A percentile compares a stretch with the other conserved stretches of the same genome.
Conservation (phyloP, 176 grass and related monocot species). For the Triticum timopheevii region DNA sequence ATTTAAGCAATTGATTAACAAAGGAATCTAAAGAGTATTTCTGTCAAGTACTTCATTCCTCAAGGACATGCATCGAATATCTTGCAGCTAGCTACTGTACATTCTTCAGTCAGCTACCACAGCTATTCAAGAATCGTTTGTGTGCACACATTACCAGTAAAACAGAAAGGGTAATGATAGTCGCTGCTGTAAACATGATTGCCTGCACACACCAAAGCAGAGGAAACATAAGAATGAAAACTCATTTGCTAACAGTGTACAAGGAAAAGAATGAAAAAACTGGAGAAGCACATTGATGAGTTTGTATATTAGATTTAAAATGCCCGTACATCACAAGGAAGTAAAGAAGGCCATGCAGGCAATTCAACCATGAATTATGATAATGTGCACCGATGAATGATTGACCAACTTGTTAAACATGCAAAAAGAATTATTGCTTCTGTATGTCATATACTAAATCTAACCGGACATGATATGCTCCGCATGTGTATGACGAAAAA, state of each 20-base stretch:
- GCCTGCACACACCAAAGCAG: slow-evolving; percentile 40
- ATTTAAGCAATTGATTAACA: slow-evolving; percentile 18
- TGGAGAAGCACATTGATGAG: not conserved
- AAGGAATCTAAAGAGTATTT: slow-evolving; percentile 38
- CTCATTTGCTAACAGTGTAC: not conserved
- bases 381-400: not conserved
- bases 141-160: slow-evolving; percentile 42
- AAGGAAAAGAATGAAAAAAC: not conserved
- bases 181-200: slow-evolving; percentile 46
- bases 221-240: slow-evolving; percentile 15
- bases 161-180: slow-evolving; percentile 52
- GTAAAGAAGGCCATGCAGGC: not conserved
- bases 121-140: slow-evolving; percentile 41
- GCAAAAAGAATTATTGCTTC: not conserved
- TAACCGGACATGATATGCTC: not conserved
- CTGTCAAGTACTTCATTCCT: slow-evolving; percentile 2
- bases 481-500: not conserved
- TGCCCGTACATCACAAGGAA: not conserved
- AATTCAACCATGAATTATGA: not conserved
- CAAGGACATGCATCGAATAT: not conserved
- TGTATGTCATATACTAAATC: not conserved
- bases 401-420: slow-evolving; percentile 2
- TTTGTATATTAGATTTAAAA: not conserved
- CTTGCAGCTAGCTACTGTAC: slow-evolving; percentile 1
- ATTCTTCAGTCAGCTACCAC: slow-evolving; percentile 12